Conservation (phyloP, 805 yeast genomes). For the Vanderwaltozyma tropicalis region DNA sequence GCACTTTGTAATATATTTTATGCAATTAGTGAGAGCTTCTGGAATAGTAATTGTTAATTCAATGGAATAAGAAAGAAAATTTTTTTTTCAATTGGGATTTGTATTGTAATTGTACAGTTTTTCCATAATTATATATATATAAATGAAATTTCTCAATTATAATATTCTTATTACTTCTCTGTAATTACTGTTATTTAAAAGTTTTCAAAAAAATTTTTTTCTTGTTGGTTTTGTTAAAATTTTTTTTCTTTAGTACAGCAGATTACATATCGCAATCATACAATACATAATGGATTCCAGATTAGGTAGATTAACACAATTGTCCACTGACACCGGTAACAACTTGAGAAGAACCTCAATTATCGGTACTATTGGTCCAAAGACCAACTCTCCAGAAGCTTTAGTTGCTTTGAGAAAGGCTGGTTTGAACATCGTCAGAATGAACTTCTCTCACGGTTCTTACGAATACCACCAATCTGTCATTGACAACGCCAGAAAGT, state of each 20-base stretch:
- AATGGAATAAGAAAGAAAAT: too few species aligned
- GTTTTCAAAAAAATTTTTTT: neutral
- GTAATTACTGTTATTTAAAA: too few species aligned
- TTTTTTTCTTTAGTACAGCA: neutral
- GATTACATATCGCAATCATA: neutral
- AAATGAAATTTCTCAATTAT: too few species aligned
- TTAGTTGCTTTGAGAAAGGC: conserved; percentile 87
- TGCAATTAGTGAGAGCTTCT: too few species aligned
- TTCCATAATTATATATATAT: too few species aligned
- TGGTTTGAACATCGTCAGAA: conserved; percentile 94
- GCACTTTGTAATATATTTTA: too few species aligned
- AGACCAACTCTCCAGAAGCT: conserved; percentile 82
- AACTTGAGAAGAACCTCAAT: conserved; percentile 88
- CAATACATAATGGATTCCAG: conserved; percentile 29
- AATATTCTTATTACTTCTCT: too few species aligned
- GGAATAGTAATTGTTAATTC: too few species aligned
- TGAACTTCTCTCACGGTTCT: conserved; percentile 98
- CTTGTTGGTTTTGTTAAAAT: neutral
- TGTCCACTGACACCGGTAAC: conserved; percentile 71
- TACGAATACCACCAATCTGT: conserved; percentile 97
- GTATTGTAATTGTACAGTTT: too few species aligned
- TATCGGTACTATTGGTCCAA: conserved; percentile 98
- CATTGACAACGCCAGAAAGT: conserved; percentile 90
- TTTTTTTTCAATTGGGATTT: too few species aligned
- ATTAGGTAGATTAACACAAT: conserved; percentile 74